Evolutionary conservation across 192 early-diverging fungal species (phyloP).

Genomic region (Entomortierella parvispora): DNA sequence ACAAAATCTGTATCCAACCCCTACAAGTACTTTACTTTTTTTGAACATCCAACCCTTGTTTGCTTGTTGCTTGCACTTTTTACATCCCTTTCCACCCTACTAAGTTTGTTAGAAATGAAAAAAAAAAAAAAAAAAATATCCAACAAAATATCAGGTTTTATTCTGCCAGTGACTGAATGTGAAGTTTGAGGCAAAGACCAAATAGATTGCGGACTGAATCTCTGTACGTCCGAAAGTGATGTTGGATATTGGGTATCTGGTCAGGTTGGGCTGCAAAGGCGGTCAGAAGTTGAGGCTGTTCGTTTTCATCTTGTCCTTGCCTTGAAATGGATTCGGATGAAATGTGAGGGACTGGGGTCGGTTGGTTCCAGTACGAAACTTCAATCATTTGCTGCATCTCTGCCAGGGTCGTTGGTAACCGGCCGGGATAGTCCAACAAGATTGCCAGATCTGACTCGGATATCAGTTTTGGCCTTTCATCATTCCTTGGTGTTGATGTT

Average conservation of each 20-base stretch:
- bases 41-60: background rate
- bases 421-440: constrained; percentile 33
- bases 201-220: constrained; percentile 11
- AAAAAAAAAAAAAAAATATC: constrained; percentile 3
- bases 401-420: constrained; percentile 11
- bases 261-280: constrained; percentile 49
- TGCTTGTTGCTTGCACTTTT: background rate
- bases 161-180: constrained; percentile 30
- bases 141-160: background rate
- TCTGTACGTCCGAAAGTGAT: constrained; percentile 28
- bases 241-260: constrained; percentile 16
- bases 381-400: constrained; percentile 42
- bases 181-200: constrained; percentile 17
- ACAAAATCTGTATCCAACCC: background rate
- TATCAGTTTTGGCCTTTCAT: background rate
- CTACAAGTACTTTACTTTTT: background rate
- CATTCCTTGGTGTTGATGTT: background rate
- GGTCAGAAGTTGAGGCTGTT: constrained; percentile 17
- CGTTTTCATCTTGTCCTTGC: too few relatives aligned
- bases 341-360: background rate
- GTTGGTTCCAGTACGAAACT: constrained; percentile 37
- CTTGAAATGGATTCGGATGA: too few relatives aligned
- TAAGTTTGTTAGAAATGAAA: background rate
- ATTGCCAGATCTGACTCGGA: constrained; percentile 32
- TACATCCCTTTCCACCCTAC: background rate